Evolutionary conservation across 2,329 filamentous ascomycete genomes (phyloP), one percentile per base, ranked within the genome.

Genomic region (Mariannaea elegans): DNA sequence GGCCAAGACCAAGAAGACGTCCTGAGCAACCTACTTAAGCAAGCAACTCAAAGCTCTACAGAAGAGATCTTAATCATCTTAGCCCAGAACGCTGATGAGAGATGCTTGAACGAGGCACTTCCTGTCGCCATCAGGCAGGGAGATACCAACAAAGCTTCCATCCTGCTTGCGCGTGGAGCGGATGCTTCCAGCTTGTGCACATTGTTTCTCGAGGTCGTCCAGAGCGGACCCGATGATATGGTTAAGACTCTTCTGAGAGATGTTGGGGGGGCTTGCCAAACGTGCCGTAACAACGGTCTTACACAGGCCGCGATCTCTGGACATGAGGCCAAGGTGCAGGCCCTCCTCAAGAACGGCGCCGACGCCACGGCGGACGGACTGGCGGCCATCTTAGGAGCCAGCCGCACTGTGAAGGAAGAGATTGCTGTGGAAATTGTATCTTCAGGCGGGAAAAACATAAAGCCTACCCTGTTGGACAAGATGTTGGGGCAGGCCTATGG

Each of bases 71-170:
- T 61, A 24, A 41, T 24, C 24, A 18, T 61, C 27, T 16, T 61
- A 18, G 57, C 46, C 19, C 45, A 56, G 46, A 38, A 51, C 6
- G 54, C 57, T 12, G 58, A 64, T 7, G 29, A 44, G 16, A 45
- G 32, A 18, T 10, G 45, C 7, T n/a, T 48, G 19, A 58, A 55
- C 10, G 46, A 64, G 23, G 57, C 61, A 12, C 50, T 64, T 24
- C 58, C 50, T 4, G 56, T 55, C n/a, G 61, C 61, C 13, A 59
- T 64, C 48, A 18, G 6, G 9, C 24, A 24, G 9, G 19, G 42
- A 16, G 46, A 64, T 18, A 1, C 36, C 7, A 19, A 32, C 21
- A 64, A 64, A n/a, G 41, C 46, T 1, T 39, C 48, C 21, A 64
- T 64, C 8, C 45, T 61, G 32, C 32, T 64, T 3, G 58, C 58